Percentiles rank a stretch among this genome's conserved stretches.
These are phyloP conservation scores for Podaxis sp. DNA, from an alignment of 768 basidiomycete species.

Conservation along the genomic window DNA sequence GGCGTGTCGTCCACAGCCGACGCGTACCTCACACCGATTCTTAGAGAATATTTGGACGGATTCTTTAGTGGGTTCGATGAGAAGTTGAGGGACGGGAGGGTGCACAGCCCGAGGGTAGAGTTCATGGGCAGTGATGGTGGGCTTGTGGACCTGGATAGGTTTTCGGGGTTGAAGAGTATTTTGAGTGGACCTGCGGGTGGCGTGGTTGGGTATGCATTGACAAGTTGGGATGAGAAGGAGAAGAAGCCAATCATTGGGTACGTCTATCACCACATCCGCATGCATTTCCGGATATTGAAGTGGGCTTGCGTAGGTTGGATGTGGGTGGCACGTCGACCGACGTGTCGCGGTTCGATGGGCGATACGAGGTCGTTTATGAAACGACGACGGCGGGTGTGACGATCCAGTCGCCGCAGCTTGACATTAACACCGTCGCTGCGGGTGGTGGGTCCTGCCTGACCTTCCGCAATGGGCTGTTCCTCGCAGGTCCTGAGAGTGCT, in stretches of 20 bases:
- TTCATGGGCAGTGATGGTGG: slow-evolving; percentile 97
- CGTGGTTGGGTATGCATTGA: slow-evolving; percentile 92
- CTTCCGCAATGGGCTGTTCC: slow-evolving; percentile 88
- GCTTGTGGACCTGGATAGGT: slow-evolving; percentile 74
- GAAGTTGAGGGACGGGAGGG: slow-evolving; percentile 59
- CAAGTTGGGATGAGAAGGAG: slow-evolving; percentile 79
- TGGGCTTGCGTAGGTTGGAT: slow-evolving; percentile 56
- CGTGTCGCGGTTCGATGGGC: slow-evolving; percentile 88
- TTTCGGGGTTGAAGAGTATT: slow-evolving; percentile 92
- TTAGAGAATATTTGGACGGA: slow-evolving; percentile 81
- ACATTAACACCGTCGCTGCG: slow-evolving; percentile 95
- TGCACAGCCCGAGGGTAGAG: slow-evolving; percentile 73
- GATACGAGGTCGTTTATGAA: slow-evolving; percentile 92
- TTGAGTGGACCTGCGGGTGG: slow-evolving; percentile 93
- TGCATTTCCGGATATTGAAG: not conserved
- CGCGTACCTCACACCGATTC: slow-evolving; percentile 91
- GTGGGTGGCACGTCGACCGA: slow-evolving; percentile 97
- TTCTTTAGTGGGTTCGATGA: slow-evolving; percentile 89
- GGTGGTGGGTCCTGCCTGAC: slow-evolving; percentile 90
- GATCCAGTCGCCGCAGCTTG: slow-evolving; percentile 89
- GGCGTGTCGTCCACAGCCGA: slow-evolving; percentile 93
- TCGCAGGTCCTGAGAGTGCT: slow-evolving; percentile 90
- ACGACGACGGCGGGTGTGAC: slow-evolving; percentile 94
- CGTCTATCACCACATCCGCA: slow-evolving; percentile 24
- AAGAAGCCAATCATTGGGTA: slow-evolving; percentile 84